Evolutionary conservation across 768 basidiomycete genomes (phyloP), one percentile per base, ranked within the genome.

Genomic region (Termitomyces heimii): DNA sequence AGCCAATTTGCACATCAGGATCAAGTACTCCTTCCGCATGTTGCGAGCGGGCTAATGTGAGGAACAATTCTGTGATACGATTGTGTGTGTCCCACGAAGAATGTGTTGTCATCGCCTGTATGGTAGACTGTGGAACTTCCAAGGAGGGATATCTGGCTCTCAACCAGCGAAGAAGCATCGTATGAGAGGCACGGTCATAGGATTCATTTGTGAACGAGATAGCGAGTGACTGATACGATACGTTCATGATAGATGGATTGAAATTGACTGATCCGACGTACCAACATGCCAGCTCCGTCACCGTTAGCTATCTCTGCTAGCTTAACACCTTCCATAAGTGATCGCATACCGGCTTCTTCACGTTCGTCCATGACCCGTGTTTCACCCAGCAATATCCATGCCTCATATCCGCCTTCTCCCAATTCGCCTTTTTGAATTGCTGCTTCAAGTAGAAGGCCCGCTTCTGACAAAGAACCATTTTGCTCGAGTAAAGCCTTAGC

Each of bases 171-270:
- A 95, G 81, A 16, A 99, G 81, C 77, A 88, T 91, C 0, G 85
- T 75, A 66, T 96, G 84, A 3, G 95, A 89, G 7, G 86, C 94
- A 12, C 89, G 79, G 64, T 98, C 95, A 63, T 86, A 89, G 0
- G 84, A 83, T 72, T 98, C 96, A 65, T 98, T 99, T 32, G 95
- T 96, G 70, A 92, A 98, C 9, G 93, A 94, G 61, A 98, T 94
- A 1, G 96, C 94, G 34, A 98, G 82, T 6, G 94, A 94, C 95
- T 98, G 64, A 32, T 10, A 9, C 40, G 20, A 34, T 37, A 34
- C 28, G 50, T 13, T 22, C 35, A 32, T 67, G 28, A 66, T 57
- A 51, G 48, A 16, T 42, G 31, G 39, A 9, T 24, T 29, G 22
- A 18, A 18, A 29, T 39, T 29, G 24, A 29, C 43, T 37, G n/a